Percentiles rank a stretch among this genome's conserved stretches.
phyloP scores from a whole-genome alignment of 2,329 filamentous ascomycete genomes.

The Ilyonectria sp. region DNA sequence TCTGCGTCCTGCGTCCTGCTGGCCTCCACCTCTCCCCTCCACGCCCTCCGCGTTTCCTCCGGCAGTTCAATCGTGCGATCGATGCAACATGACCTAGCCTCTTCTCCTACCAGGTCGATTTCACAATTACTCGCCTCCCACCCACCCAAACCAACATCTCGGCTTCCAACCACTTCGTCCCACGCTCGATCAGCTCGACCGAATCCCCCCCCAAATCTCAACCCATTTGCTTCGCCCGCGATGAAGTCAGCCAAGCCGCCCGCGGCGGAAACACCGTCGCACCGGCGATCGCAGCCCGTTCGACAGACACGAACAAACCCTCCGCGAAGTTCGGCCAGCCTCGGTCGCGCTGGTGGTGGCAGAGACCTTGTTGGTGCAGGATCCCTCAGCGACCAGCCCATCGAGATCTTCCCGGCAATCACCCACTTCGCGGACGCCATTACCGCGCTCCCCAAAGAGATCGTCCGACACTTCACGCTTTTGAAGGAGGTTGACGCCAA shows the following conservation, averaged over 20 bases:
- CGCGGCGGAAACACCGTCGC: conserved; percentile 61
- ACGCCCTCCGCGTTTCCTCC: conserved; percentile 36
- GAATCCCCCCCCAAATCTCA: conserved; percentile 35
- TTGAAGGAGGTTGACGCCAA: conserved; percentile 99
- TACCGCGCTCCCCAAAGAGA: conserved; percentile 92
- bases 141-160: conserved; percentile 25
- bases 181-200: conserved; percentile 43
- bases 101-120: conserved; percentile 37
- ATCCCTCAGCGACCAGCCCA: conserved; percentile 68
- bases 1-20: conserved; percentile 43
- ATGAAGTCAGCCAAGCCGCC: conserved; percentile 72
- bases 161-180: conserved; percentile 41
- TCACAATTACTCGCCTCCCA: conserved; percentile 40
- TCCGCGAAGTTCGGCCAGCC: conserved; percentile 66
- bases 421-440: conserved; percentile 92
- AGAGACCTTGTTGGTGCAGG: conserved; percentile 63
- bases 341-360: conserved; percentile 59
- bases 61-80: conserved; percentile 35
- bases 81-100: conserved; percentile 46
- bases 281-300: conserved; percentile 74
- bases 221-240: conserved; percentile 50
- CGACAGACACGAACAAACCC: conserved; percentile 78
- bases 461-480: conserved; percentile 94
- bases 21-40: conserved; percentile 41
- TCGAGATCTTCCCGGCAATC: conserved; percentile 77